These are phyloP conservation scores for Coccomyxa subellipsoidea DNA, from an alignment of 163 green algal species.

Conservation along the genomic window DNA sequence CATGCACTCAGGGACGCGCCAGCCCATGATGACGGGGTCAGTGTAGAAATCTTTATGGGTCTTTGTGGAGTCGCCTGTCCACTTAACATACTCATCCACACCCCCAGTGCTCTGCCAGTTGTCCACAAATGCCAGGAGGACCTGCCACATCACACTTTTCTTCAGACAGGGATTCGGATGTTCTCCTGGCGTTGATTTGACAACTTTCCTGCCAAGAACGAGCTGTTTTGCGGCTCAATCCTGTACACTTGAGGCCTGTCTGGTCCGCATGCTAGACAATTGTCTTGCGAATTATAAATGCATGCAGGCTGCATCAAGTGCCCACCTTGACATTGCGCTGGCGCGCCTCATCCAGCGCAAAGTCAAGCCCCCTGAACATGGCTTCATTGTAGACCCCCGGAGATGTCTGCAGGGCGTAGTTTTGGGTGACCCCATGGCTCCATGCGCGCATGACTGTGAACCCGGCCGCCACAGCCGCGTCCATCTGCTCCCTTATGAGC, in stretches of 20 bases:
- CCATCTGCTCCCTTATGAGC: constrained; percentile 43
- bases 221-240: too few relatives aligned
- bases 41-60: constrained; percentile 28
- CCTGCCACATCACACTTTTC: constrained; percentile 34
- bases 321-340: constrained; percentile 25
- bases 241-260: too few relatives aligned
- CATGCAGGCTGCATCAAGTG: too few relatives aligned
- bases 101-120: constrained; percentile 57
- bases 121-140: constrained; percentile 54
- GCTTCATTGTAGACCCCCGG: constrained; percentile 34
- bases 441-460: constrained; percentile 56
- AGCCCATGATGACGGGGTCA: constrained; percentile 6
- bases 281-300: too few relatives aligned
- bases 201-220: too few relatives aligned
- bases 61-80: constrained; percentile 13
- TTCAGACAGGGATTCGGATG: too few relatives aligned
- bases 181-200: too few relatives aligned
- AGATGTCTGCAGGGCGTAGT: constrained; percentile 28
- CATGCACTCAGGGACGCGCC: neutral
- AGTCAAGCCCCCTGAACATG: constrained; percentile 41
- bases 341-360: constrained; percentile 23
- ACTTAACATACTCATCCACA: constrained; percentile 44
- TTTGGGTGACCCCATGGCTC: constrained; percentile 44
- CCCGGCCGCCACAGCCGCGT: constrained; percentile 24
- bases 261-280: too few relatives aligned